These are phyloP conservation scores for Senna tora DNA, from an alignment of 306 rosid genomes.

Conservation along the genomic window DNA sequence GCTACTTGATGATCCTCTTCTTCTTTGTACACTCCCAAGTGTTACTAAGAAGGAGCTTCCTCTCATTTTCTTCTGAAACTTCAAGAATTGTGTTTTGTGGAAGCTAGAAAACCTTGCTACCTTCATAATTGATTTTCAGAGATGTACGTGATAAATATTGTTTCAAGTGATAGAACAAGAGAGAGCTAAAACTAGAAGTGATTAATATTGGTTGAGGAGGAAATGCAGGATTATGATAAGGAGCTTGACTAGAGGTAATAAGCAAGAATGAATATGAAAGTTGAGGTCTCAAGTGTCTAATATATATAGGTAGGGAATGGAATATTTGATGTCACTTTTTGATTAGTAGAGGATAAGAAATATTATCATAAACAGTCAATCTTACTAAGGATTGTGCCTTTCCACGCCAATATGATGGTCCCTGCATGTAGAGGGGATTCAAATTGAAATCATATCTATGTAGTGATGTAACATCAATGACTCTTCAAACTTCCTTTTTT, in stretches of 20 bases:
- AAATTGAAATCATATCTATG: slow-evolving; percentile 10
- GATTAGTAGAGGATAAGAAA: slow-evolving; percentile 40
- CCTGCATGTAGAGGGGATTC: slow-evolving; percentile 31
- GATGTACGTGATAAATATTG: neutral
- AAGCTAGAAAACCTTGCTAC: slow-evolving; percentile 37
- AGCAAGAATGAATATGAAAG: slow-evolving; percentile 39
- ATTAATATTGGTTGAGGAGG: neutral
- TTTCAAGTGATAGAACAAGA: slow-evolving; percentile 13
- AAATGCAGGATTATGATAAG: slow-evolving; percentile 31
- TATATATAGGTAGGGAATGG: slow-evolving; percentile 32
- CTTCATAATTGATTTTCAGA: slow-evolving; percentile 40
- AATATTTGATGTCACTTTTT: slow-evolving; percentile 41
- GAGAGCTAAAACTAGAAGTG: neutral
- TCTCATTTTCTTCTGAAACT: slow-evolving; percentile 46
- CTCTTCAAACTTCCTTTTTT: neutral
- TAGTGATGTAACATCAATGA: slow-evolving; percentile 45
- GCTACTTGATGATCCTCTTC: slow-evolving; percentile 37
- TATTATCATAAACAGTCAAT: slow-evolving; percentile 38
- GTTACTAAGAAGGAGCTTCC: slow-evolving; percentile 46
- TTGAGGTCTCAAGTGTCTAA: slow-evolving; percentile 27
- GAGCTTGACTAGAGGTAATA: slow-evolving; percentile 15
- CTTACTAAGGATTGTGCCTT: slow-evolving; percentile 29
- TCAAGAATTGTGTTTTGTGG: slow-evolving; percentile 42
- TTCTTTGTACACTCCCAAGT: slow-evolving; percentile 34
- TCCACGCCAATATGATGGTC: slow-evolving; percentile 41